A percentile compares a stretch with the other conserved stretches of the same genome.
Evolutionary conservation across 129 eudicot species (phyloP).

Genomic region (Pseudognaphalium luteoalbum): DNA sequence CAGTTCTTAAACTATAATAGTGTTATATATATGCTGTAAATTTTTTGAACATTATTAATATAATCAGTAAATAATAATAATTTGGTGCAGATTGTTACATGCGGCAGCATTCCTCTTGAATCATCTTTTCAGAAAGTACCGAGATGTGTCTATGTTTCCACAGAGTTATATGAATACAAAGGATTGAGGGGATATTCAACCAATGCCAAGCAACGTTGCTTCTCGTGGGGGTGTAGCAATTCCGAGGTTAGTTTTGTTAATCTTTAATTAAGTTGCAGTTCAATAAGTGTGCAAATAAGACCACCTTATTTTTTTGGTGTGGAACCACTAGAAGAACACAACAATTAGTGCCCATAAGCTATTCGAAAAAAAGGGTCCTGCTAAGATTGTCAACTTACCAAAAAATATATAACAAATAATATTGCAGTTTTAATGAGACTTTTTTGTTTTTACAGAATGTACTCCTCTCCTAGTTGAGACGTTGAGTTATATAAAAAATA

Average conservation of each 20-base stretch:
- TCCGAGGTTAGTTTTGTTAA: conserved; percentile 61
- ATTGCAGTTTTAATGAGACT: neutral
- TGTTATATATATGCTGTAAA: neutral
- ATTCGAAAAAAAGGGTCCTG: too few species aligned
- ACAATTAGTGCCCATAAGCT: too few species aligned
- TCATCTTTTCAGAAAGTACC: conserved; percentile 72
- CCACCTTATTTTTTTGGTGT: neutral
- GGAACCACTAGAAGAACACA: neutral
- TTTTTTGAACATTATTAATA: neutral
- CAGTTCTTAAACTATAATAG: neutral
- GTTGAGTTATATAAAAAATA: neutral
- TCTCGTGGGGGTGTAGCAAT: conserved; percentile 81
- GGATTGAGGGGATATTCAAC: conserved; percentile 66
- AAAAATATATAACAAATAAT: too few species aligned
- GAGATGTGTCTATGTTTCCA: conserved; percentile 73
- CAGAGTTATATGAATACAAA: conserved; percentile 75
- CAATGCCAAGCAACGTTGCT: conserved; percentile 62
- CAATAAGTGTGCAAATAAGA: neutral
- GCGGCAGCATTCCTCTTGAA: conserved; percentile 90
- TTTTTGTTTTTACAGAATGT: neutral
- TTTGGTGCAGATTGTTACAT: conserved; percentile 65
- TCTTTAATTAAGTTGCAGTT: neutral
- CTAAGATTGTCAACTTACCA: too few species aligned
- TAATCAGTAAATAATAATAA: neutral
- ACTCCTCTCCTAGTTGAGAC: neutral